Base-by-base conservation (phyloP, 306 rosid species). In the Casuarina cunninghamiana region DNA sequence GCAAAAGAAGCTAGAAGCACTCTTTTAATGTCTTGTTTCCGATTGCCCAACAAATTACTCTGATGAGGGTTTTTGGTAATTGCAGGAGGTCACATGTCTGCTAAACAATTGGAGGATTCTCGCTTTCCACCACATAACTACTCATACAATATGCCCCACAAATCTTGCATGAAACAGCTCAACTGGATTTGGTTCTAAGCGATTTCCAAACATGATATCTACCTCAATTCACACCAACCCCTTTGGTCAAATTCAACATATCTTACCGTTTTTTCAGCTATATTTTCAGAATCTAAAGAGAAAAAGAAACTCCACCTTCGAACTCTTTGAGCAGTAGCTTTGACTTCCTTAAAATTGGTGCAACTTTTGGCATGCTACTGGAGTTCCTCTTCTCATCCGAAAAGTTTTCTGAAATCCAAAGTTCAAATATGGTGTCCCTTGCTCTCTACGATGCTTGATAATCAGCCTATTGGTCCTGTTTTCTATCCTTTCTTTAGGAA, bases 121-220 rank as follows among this genome's bases (percentile, higher is more conserved):
- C 84, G 83, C 90, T 92, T 88, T 90, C 93, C 93, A 85, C 91
- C 90, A 80, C 93, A 91, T 79, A 79, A 86, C 92, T 90, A 88
- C 90, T 90, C 87, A 89, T 88, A 89, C 78, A 85, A 88, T 88
- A 89, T 88, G 93, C 82, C 91, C 95, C 95, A 94, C 98, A 87
- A 84, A 86, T 92, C 95, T 87, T 88, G 93, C 90, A 85, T 83
- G 84, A 84, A 88, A 87, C 92, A 88, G 85, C 88, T 89, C 91
- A 83, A 87, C 84, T 87, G 84, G 88, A 91, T 87, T 94, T 88
- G 85, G 73, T 83, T 80, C 81, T 84, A 53, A 1, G 37, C 63
- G 67, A 69, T 75, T 80, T 67, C 72, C n/a, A 78, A 26, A 62
- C 69, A 72, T 41, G 15, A 74, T 69, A 62, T 68, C 39, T 50